Evolutionary conservation across 2,329 filamentous ascomycete species (phyloP).

Genomic region (Reticulascus tulasneorum): DNA sequence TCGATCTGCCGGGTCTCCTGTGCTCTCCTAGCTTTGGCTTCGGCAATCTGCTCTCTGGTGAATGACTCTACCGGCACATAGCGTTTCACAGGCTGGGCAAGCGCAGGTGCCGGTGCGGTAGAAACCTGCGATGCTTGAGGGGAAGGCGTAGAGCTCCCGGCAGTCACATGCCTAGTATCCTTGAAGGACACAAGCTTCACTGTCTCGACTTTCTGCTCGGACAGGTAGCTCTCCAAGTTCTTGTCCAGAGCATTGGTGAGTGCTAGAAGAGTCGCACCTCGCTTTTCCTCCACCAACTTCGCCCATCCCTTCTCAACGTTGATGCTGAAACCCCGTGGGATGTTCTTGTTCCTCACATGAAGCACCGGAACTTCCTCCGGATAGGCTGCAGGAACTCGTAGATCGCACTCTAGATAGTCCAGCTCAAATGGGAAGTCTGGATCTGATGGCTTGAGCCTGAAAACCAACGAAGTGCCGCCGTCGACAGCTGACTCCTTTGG

Average conservation of each 20-base stretch:
- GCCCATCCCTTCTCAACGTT: constrained; percentile 76
- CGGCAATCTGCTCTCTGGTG: constrained; percentile 54
- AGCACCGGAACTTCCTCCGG: constrained; percentile 56
- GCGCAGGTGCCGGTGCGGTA: background rate
- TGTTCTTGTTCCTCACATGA: constrained; percentile 62
- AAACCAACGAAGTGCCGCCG: constrained; percentile 52
- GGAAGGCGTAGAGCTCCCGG: background rate
- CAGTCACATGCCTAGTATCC: constrained; percentile 37
- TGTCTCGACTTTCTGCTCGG: constrained; percentile 66
- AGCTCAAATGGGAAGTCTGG: constrained; percentile 82
- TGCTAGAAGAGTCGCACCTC: constrained; percentile 56
- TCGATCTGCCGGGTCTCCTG: constrained; percentile 70
- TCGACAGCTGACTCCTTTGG: constrained; percentile 38
- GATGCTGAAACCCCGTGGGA: constrained; percentile 67
- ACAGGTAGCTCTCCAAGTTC: constrained; percentile 65
- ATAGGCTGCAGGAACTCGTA: constrained; percentile 62
- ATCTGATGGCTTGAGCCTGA: constrained; percentile 69
- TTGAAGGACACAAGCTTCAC: constrained; percentile 63
- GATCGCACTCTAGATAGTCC: constrained; percentile 61
- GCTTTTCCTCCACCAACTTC: constrained; percentile 52
- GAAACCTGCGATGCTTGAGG: background rate
- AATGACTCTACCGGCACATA: constrained; percentile 46
- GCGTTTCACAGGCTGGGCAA: constrained; percentile 16
- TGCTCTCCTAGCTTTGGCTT: constrained; percentile 60
- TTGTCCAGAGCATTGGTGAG: constrained; percentile 69